Evolutionary conservation across 495 filamentous ascomycete species (phyloP).

Genomic region (Hyphodiscus hymeniophilus): DNA sequence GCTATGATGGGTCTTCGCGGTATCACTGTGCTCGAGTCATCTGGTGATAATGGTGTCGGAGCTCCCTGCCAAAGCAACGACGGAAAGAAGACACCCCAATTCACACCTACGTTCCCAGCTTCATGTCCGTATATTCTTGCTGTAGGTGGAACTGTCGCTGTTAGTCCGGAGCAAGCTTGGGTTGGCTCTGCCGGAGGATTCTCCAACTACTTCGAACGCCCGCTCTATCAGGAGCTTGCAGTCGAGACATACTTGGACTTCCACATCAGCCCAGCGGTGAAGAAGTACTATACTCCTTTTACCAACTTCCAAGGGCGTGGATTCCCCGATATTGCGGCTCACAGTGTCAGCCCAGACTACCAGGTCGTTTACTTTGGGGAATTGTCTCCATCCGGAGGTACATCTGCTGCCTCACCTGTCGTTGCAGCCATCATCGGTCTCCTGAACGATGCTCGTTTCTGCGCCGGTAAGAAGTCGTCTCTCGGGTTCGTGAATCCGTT

Average conservation of each 20-base stretch:
- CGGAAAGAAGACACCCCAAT: conserved; percentile 37
- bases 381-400: conserved; percentile 27
- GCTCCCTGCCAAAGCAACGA: conserved; percentile 57
- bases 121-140: conserved; percentile 38
- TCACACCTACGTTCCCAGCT: conserved; percentile 30
- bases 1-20: conserved; percentile 68
- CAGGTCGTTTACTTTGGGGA: conserved; percentile 18
- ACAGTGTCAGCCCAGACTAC: conserved; percentile 20
- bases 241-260: conserved; percentile 19
- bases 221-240: conserved; percentile 28
- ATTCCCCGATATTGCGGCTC: conserved; percentile 30
- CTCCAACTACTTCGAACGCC: conserved; percentile 32
- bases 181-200: conserved; percentile 37
- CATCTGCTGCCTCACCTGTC: conserved; percentile 30
- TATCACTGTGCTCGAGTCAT: conserved; percentile 62
- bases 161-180: conserved; percentile 27
- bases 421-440: conserved; percentile 31
- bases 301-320: conserved; percentile 28
- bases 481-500: conserved; percentile 47
- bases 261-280: conserved; percentile 14
- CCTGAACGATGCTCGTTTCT: conserved; percentile 42
- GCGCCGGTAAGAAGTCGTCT: conserved; percentile 38
- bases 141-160: conserved; percentile 33
- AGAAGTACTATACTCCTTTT: conserved; percentile 13
- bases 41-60: conserved; percentile 66